Evolutionary conservation across 176 grass and related monocot species (phyloP), one percentile per base, ranked within the genome.

Genomic region (Lolium rigidum): DNA sequence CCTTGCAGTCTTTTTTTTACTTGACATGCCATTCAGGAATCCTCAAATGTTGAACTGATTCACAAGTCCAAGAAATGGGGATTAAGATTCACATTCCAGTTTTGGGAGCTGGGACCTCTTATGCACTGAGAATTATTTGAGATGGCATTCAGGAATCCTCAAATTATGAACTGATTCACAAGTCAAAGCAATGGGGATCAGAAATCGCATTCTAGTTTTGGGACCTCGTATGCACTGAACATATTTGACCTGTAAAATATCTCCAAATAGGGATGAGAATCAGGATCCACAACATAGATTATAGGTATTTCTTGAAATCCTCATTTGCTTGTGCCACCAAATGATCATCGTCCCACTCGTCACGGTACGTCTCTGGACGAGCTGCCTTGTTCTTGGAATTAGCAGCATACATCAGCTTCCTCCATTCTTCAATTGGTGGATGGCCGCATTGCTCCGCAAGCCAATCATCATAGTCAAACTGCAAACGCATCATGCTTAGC

Each of bases 401-500:
- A 14, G 61, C 73, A 64, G 13, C 71, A 38, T 56, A 93, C 97
- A 99, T 96, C 70, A 85, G 75, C 31, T 91, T 92, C 80, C 92
- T 96, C 97, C 97, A 94, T 79, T 92, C 84, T 76, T 92, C 94
- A 35, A 90, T 59, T 0, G 92, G 82, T 57, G 88, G 88, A 81
- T 80, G 7, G 0, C 89, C 55, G 0, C 92, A 96, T 76, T 96
- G 86, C 77, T 91, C 72, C 0, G 92, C 90, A 1, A 99, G 89
- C 92, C 97, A 96, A 75, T 99, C 87, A 50, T 87, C 71, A 18
- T 99, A 96, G 17, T 96, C 92, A 80, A 99, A 99, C 97, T 99
- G 79, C 71, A 76, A 64, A 14, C 0, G 76, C 16, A 80, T 41
- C 11, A 82, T 62, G 10, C 11, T 71, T 81, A 60, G 75, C 4